Percentiles rank a stretch among this genome's conserved stretches.
Evolutionary conservation across 2,329 filamentous ascomycete genomes (phyloP).

Genomic region (Nothopassalora personata): DNA sequence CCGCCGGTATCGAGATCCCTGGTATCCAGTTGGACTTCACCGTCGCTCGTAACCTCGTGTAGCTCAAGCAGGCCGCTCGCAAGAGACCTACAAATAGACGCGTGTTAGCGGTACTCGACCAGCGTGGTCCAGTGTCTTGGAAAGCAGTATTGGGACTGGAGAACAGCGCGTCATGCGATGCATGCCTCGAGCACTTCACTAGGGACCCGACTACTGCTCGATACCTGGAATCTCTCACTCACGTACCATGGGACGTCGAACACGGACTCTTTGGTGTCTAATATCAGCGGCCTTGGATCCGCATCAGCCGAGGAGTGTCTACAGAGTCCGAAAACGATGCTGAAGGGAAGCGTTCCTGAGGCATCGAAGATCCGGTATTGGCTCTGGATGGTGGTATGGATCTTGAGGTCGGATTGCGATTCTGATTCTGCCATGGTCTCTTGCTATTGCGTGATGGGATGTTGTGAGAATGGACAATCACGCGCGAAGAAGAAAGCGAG

Average conservation of each 20-base stretch:
- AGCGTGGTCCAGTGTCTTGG: no score
- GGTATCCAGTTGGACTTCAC: background rate
- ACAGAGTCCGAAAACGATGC: constrained; percentile 17
- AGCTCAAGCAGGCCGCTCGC: constrained; percentile 14
- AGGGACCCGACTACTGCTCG: no score
- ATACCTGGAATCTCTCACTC: no score
- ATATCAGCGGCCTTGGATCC: constrained; percentile 12
- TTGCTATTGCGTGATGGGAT: no score
- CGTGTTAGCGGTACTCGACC: no score
- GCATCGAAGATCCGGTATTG: constrained; percentile 16
- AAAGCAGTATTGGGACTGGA: no score
- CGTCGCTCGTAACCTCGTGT: background rate
- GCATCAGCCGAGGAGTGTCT: constrained; percentile 9
- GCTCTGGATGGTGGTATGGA: background rate
- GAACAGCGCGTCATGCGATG: no score
- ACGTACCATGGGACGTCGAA: constrained; percentile 14
- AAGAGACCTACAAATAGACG: background rate
- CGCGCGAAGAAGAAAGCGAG: no score
- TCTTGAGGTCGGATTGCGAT: background rate
- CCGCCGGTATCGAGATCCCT: background rate
- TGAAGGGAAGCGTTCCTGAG: constrained; percentile 18
- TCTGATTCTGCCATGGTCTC: background rate
- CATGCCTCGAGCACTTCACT: no score
- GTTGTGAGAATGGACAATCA: no score
- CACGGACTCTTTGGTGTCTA: constrained; percentile 9